phyloP scores from a whole-genome alignment of 768 basidiomycete genomes.

The Kwoniella bestiolae region DNA sequence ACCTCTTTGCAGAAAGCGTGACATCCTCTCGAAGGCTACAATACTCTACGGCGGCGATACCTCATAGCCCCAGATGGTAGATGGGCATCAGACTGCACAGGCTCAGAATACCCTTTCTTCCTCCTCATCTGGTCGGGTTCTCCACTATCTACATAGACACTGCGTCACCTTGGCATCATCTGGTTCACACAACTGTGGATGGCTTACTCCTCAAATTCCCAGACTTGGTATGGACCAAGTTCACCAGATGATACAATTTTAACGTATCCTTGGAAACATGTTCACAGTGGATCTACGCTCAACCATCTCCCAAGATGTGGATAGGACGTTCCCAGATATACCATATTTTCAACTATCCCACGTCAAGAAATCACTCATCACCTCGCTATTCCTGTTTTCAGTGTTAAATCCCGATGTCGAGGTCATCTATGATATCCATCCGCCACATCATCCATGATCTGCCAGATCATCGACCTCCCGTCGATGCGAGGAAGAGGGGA shows the following conservation, averaged over 20 bases:
- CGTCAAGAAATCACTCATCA: slow-evolving; percentile 78
- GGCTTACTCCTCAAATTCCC: too few species aligned
- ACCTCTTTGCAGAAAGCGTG: slow-evolving; percentile 36
- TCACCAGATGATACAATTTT: too few species aligned
- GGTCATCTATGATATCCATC: too few species aligned
- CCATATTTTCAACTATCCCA: slow-evolving; percentile 78
- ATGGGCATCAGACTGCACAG: slow-evolving; percentile 56
- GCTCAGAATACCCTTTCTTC: slow-evolving; percentile 17
- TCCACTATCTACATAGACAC: too few species aligned
- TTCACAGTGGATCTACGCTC: slow-evolving; percentile 83
- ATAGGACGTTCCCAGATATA: slow-evolving; percentile 98
- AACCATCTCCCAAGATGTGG: slow-evolving; percentile 90
- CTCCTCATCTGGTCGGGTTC: too few species aligned
- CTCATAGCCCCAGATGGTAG: slow-evolving; percentile 54
- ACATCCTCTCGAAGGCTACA: slow-evolving; percentile 32
- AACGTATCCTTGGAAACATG: slow-evolving; percentile 97
- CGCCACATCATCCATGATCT: too few species aligned
- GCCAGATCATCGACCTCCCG: neutral
- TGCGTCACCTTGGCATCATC: too few species aligned
- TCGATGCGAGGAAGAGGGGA: too few species aligned
- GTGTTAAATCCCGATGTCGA: slow-evolving; percentile 74
- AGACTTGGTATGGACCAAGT: too few species aligned
- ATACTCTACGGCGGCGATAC: slow-evolving; percentile 42
- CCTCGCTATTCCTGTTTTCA: slow-evolving; percentile 84
- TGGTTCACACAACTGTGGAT: too few species aligned